phyloP scores from a whole-genome alignment of 2,329 filamentous ascomycete species.

The Gnomoniopsis smithogilvyi region DNA sequence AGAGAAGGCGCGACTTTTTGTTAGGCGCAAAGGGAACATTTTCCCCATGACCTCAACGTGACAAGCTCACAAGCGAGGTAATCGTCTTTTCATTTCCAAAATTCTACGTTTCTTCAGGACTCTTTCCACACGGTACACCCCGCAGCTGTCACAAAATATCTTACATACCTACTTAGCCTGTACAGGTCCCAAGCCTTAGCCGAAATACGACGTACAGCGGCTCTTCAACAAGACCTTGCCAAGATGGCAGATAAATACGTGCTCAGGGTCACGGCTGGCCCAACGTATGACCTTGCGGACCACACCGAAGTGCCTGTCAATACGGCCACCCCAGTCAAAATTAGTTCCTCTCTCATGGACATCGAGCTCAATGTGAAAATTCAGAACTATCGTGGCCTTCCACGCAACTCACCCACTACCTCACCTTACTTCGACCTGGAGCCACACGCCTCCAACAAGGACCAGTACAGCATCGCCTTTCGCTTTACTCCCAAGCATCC shows the following conservation, averaged over 20 bases:
- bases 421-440: slow-evolving; percentile 75
- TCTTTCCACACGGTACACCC: neutral
- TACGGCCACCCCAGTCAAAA: slow-evolving; percentile 54
- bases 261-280: slow-evolving; percentile 77
- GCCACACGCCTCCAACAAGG: slow-evolving; percentile 61
- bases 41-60: too few species aligned
- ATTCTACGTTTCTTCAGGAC: neutral
- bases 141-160: neutral
- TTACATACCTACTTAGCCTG: neutral
- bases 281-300: slow-evolving; percentile 68
- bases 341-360: slow-evolving; percentile 63
- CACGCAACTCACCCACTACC: slow-evolving; percentile 62
- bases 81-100: too few species aligned
- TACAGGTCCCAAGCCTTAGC: too few species aligned
- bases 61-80: too few species aligned
- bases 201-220: too few species aligned
- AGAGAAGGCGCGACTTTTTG: neutral
- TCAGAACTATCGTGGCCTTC: slow-evolving; percentile 66
- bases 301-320: slow-evolving; percentile 78
- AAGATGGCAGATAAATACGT: slow-evolving; percentile 70
- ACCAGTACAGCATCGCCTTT: slow-evolving; percentile 84
- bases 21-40: neutral
- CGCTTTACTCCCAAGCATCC: slow-evolving; percentile 67
- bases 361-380: slow-evolving; percentile 73
- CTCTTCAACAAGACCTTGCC: neutral